These are phyloP conservation scores for Neurospora sp. DNA, from an alignment of 495 filamentous ascomycete genomes.

Conservation along the genomic window DNA sequence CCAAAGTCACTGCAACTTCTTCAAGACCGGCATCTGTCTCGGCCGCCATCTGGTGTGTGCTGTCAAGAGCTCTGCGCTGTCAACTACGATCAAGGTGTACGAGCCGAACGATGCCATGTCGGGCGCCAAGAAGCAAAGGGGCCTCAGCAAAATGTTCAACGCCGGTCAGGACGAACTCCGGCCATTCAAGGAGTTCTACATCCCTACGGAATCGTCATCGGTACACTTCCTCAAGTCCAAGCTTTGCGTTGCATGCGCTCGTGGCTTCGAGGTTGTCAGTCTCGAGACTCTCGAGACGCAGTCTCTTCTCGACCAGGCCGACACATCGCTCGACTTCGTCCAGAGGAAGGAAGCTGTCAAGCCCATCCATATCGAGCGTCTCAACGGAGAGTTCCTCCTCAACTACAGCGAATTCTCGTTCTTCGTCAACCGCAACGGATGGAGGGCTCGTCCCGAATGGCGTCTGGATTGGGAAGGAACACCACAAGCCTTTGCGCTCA, in stretches of 20 bases:
- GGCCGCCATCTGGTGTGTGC: constrained; percentile 91
- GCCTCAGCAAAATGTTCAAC: constrained; percentile 89
- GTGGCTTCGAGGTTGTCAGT: constrained; percentile 94
- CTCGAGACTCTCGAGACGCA: constrained; percentile 97
- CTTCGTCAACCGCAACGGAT: constrained; percentile 97
- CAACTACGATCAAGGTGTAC: constrained; percentile 93
- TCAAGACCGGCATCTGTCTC: constrained; percentile 91
- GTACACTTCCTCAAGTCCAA: constrained; percentile 97
- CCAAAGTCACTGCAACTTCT: constrained; percentile 93
- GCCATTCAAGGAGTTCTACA: constrained; percentile 98
- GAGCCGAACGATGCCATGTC: constrained; percentile 90
- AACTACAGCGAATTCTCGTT: constrained; percentile 98
- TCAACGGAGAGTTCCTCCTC: constrained; percentile 92
- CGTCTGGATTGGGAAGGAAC: constrained; percentile 94
- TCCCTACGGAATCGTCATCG: constrained; percentile 89
- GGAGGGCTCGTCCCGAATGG: constrained; percentile 94
- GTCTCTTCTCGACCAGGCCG: constrained; percentile 91
- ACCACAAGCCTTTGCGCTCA: constrained; percentile 83
- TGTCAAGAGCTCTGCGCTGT: constrained; percentile 81
- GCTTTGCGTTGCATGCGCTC: constrained; percentile 88
- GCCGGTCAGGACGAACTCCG: constrained; percentile 87
- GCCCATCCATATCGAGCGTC: constrained; percentile 95
- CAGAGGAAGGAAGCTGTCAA: constrained; percentile 83
- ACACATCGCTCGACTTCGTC: constrained; percentile 96
- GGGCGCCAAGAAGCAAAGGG: constrained; percentile 81